phyloP scores from a whole-genome alignment of 352 stramenopile genomes.

The Globisporangium solare region DNA sequence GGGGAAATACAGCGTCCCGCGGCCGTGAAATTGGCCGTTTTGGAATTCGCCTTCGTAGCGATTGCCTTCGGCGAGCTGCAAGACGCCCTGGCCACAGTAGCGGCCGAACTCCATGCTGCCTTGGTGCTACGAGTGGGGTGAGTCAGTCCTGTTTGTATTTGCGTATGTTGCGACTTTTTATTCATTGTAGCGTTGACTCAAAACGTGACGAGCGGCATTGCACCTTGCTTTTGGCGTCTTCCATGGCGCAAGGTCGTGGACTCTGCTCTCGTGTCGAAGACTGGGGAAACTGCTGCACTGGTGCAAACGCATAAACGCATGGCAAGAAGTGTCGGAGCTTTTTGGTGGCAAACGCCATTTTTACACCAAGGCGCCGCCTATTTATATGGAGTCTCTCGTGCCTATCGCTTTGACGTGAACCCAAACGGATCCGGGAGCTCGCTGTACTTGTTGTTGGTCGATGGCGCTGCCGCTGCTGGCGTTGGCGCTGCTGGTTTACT shows the following conservation, averaged over 20 bases:
- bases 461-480: neutral
- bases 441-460: slow-evolving; percentile 35
- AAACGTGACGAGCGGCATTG: no score
- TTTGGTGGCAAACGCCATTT: neutral
- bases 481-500: neutral
- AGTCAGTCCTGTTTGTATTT: no score
- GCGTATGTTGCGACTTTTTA: no score
- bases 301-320: no score
- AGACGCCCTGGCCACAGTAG: slow-evolving; percentile 47
- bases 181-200: no score
- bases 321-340: no score
- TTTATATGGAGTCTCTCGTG: slow-evolving; percentile 30
- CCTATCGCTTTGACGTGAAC: slow-evolving; percentile 41
- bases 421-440: slow-evolving; percentile 63
- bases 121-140: slow-evolving; percentile 35
- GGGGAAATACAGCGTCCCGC: slow-evolving; percentile 61
- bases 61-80: slow-evolving; percentile 55
- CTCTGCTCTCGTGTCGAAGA: no score
- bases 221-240: slow-evolving; percentile 15
- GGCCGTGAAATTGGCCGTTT: slow-evolving; percentile 77
- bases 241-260: slow-evolving; percentile 2
- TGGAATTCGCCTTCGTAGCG: slow-evolving; percentile 79
- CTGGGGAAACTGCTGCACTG: no score
- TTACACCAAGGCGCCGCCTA: slow-evolving; percentile 1
- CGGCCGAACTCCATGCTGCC: slow-evolving; percentile 52